These are phyloP conservation scores for Ceratocystis alfenasii DNA, from an alignment of 2,329 filamentous ascomycete genomes.

Conservation along the genomic window DNA sequence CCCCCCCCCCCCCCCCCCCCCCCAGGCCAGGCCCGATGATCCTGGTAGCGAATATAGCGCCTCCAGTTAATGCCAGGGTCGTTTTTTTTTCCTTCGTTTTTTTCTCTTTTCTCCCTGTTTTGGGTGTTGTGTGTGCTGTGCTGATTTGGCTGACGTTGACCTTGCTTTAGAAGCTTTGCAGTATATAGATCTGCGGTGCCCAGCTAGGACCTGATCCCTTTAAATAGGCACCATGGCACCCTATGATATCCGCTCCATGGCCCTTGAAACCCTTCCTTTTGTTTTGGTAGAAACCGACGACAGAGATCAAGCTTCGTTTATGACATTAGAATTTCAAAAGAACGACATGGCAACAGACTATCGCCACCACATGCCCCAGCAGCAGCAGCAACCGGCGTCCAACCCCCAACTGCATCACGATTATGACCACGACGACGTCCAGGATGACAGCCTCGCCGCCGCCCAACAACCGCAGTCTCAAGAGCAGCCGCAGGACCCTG, in stretches of 20 bases:
- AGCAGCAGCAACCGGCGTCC: neutral
- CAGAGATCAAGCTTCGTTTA: neutral
- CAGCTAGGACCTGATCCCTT: constrained; percentile 16
- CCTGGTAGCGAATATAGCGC: constrained; percentile 20
- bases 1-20: neutral
- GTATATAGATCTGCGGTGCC: constrained; percentile 20
- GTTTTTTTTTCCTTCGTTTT: constrained; percentile 13
- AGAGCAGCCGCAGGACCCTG: neutral
- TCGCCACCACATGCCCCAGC: neutral
- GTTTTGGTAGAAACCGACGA: constrained; percentile 18
- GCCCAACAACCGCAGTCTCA: constrained; percentile 5
- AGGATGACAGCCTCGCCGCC: neutral
- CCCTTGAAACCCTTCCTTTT: constrained; percentile 21
- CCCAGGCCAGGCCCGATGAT: constrained; percentile 19
- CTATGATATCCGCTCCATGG: constrained; percentile 20
- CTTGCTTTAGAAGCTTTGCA: constrained; percentile 15
- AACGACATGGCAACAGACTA: constrained; percentile 15
- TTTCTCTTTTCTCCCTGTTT: neutral
- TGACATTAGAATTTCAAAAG: constrained; percentile 15
- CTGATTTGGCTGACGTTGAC: constrained; percentile 21
- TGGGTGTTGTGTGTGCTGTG: neutral
- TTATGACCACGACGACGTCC: neutral
- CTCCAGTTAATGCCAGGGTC: constrained; percentile 13
- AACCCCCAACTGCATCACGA: constrained; percentile 3
- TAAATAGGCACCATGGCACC: constrained; percentile 20